phyloP scores from a whole-genome alignment of 2,329 filamentous ascomycete species.

The Penicillium hordei region DNA sequence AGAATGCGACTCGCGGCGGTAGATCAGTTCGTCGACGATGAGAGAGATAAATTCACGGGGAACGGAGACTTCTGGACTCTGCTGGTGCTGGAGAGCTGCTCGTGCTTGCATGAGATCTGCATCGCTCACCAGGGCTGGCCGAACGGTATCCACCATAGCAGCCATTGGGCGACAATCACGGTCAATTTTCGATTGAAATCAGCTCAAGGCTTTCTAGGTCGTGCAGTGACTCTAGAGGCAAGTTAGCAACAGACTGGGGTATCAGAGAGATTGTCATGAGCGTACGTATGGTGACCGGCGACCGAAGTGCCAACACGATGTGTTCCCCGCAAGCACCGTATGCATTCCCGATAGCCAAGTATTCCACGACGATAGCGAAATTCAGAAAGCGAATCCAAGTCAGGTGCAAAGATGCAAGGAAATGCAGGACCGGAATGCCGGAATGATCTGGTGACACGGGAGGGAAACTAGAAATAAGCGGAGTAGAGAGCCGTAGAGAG shows the following conservation, averaged over 20 bases:
- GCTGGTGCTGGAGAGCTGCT: constrained; percentile 25
- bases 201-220: too few relatives aligned
- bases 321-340: neutral
- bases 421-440: constrained; percentile 6
- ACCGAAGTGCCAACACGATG: neutral
- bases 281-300: constrained; percentile 1
- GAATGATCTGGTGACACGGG: neutral
- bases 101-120: constrained; percentile 26
- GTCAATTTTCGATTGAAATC: neutral
- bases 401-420: neutral
- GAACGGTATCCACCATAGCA: constrained; percentile 17
- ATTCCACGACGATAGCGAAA: neutral
- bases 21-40: constrained; percentile 27
- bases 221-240: neutral
- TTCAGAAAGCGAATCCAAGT: neutral
- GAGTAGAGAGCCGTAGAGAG: neutral
- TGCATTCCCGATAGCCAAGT: constrained; percentile 3
- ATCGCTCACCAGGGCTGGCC: constrained; percentile 21
- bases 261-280: neutral
- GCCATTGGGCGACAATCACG: constrained; percentile 11
- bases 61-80: constrained; percentile 22
- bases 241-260: neutral
- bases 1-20: constrained; percentile 24
- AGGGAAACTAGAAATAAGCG: neutral
- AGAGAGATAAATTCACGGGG: constrained; percentile 26